Conservation (phyloP, 2,329 filamentous ascomycete species). For the Penicillium griseofulvum region DNA sequence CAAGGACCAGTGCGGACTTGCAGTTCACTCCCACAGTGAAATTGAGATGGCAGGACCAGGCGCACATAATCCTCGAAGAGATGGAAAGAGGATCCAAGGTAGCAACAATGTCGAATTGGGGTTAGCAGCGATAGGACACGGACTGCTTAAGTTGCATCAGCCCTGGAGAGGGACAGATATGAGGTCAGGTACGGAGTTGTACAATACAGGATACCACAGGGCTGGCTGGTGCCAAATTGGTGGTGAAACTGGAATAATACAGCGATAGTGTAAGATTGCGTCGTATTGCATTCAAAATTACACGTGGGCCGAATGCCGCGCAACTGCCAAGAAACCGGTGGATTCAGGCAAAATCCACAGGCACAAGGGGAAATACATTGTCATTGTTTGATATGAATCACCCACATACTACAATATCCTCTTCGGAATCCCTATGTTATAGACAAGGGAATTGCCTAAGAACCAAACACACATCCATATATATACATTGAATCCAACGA, state of each 20-base stretch:
- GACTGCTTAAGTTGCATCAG: constrained; percentile 18
- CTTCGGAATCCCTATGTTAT: not conserved
- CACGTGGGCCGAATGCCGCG: constrained; percentile 14
- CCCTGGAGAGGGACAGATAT: constrained; percentile 9
- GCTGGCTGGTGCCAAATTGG: not conserved
- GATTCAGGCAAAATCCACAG: constrained; percentile 4
- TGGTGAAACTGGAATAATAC: not conserved
- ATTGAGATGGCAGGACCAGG: constrained; percentile 29
- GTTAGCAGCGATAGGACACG: constrained; percentile 4
- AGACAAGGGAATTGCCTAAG: not conserved
- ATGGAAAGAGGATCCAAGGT: not conserved
- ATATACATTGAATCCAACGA: not conserved
- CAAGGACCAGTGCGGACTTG: constrained; percentile 26
- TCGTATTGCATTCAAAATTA: constrained; percentile 9
- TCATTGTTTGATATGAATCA: not conserved
- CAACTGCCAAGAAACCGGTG: constrained; percentile 17
- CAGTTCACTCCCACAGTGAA: constrained; percentile 36
- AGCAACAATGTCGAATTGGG: constrained; percentile 6
- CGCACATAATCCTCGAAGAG: constrained; percentile 36
- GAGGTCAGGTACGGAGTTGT: constrained; percentile 10
- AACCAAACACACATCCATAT: not conserved
- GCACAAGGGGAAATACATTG: not conserved
- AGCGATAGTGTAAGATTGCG: not conserved
- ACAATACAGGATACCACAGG: constrained; percentile 10
- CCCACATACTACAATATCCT: not conserved